Evolutionary conservation across 176 grass and related monocot species (phyloP).

Genomic region (Oryza coarctata): DNA sequence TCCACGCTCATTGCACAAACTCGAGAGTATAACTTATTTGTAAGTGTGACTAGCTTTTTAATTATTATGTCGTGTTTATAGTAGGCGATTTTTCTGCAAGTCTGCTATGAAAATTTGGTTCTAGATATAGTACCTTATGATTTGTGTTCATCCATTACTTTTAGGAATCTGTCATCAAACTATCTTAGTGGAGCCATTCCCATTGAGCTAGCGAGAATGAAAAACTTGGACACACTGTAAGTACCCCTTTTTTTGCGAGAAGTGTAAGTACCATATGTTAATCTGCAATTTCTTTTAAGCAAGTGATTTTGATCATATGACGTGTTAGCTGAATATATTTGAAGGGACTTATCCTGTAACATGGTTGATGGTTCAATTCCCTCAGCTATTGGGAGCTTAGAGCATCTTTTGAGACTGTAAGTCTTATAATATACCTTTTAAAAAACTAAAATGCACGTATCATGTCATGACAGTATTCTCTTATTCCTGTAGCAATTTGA

Average conservation of each 20-base stretch:
- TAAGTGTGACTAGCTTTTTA: constrained; percentile 41
- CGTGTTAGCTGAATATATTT: constrained; percentile 22
- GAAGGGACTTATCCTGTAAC: constrained; percentile 87
- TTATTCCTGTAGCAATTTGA: constrained; percentile 71
- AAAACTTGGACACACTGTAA: constrained; percentile 97
- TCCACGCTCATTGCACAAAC: constrained; percentile 70
- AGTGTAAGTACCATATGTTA: constrained; percentile 57
- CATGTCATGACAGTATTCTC: background rate
- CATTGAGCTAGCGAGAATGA: constrained; percentile 79
- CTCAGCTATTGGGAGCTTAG: constrained; percentile 76
- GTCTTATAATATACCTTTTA: constrained; percentile 4
- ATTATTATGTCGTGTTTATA: background rate
- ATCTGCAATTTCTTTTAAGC: background rate
- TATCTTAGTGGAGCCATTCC: constrained; percentile 79
- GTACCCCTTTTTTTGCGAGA: too few species aligned
- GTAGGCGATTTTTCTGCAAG: constrained; percentile 4
- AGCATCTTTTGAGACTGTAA: constrained; percentile 92
- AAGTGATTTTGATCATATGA: constrained; percentile 23
- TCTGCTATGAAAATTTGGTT: background rate
- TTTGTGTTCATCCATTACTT: background rate
- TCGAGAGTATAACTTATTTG: constrained; percentile 98
- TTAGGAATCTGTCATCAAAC: constrained; percentile 90
- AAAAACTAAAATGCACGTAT: constrained; percentile 7
- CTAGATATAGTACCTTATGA: constrained; percentile 1
- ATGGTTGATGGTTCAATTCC: constrained; percentile 81